A percentile compares a stretch with the other conserved stretches of the same genome.
phyloP scores from a whole-genome alignment of 139 green algal species.

The Ostreobium quekettii region DNA sequence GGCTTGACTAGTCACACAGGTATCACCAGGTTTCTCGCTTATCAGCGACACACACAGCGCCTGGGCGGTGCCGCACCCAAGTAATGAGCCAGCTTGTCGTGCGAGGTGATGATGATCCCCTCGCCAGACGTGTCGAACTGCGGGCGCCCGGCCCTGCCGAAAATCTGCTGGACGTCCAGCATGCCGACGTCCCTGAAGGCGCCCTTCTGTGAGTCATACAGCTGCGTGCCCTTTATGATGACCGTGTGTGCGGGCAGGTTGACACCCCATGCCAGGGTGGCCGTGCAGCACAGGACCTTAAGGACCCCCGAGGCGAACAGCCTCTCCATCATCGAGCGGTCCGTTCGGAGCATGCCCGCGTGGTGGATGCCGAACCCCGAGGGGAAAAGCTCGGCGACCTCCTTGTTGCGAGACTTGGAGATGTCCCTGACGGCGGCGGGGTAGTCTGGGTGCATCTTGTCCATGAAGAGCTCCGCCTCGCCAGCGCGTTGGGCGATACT shows the following conservation, averaged over 20 bases:
- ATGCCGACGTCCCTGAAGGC: constrained; percentile 89
- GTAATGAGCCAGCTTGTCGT: constrained; percentile 94
- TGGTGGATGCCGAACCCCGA: constrained; percentile 90
- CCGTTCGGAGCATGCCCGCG: constrained; percentile 91
- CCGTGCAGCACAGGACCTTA: constrained; percentile 91
- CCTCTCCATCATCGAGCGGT: constrained; percentile 85
- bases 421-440: constrained; percentile 14
- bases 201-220: constrained; percentile 91
- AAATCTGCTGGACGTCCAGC: constrained; percentile 98
- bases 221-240: constrained; percentile 97
- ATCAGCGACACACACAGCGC: no score
- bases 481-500: constrained; percentile 32
- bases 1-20: no score
- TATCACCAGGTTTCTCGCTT: no score
- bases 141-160: constrained; percentile 88
- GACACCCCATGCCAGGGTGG: constrained; percentile 96
- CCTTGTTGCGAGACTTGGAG: constrained; percentile 63
- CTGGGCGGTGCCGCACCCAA: constrained; percentile 39
- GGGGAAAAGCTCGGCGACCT: constrained; percentile 78
- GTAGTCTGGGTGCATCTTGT: background rate
- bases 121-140: constrained; percentile 71
- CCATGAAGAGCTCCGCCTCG: constrained; percentile 2
- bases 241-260: constrained; percentile 95
- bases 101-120: constrained; percentile 93
- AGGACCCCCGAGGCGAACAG: constrained; percentile 78